A percentile compares a stretch with the other conserved stretches of the same genome.
Evolutionary conservation across 1,139 yeast species (phyloP).

Genomic region (Schizosaccharomyces versatilis): DNA sequence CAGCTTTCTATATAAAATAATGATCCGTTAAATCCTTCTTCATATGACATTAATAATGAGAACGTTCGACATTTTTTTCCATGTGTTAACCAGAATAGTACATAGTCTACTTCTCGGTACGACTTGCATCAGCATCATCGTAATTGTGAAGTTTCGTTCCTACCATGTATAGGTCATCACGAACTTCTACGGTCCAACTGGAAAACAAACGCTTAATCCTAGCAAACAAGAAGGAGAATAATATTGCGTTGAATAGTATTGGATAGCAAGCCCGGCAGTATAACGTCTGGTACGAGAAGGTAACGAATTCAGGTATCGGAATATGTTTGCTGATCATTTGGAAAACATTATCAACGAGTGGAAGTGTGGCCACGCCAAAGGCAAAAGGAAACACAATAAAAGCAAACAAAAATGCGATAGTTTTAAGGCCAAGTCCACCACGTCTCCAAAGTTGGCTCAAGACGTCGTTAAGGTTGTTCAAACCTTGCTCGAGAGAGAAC

Average conservation of each 20-base stretch:
- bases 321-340: neutral
- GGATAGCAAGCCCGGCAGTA: constrained; percentile 5
- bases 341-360: neutral
- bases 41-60: too few species aligned
- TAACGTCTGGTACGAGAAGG: neutral
- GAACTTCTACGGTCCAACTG: constrained; percentile 15
- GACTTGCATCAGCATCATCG: neutral
- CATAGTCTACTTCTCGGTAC: too few species aligned
- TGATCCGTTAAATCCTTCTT: too few species aligned
- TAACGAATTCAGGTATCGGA: neutral
- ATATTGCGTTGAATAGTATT: constrained; percentile 3
- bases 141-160: constrained; percentile 20
- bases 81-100: too few species aligned
- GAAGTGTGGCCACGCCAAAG: neutral
- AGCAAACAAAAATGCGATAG: too few species aligned
- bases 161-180: constrained; percentile 20
- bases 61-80: too few species aligned
- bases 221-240: constrained; percentile 6
- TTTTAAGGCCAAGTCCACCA: too few species aligned
- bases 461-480: too few species aligned
- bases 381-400: neutral
- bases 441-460: too few species aligned
- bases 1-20: too few species aligned
- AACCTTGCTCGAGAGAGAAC: too few species aligned
- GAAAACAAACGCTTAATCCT: constrained; percentile 7